phyloP scores from a whole-genome alignment of 116 monocot genomes.

The Papilionanthe hybrid region DNA sequence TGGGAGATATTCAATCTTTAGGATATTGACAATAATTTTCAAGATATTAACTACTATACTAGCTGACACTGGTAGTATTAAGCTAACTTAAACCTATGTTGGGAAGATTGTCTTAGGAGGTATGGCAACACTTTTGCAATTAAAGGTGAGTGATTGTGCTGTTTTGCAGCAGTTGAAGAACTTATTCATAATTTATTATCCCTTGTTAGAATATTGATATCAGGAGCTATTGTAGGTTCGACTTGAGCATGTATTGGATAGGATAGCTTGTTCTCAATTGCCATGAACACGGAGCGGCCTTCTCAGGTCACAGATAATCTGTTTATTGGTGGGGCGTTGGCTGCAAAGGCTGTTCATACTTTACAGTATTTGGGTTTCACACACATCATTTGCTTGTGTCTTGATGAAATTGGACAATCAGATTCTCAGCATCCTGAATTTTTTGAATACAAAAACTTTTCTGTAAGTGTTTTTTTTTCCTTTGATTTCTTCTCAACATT shows the following conservation, averaged over 20 bases:
- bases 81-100: not conserved
- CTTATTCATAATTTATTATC: not conserved
- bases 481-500: not conserved
- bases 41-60: not conserved
- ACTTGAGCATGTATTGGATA: constrained; percentile 94
- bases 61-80: not conserved
- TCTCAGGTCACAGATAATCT: constrained; percentile 59
- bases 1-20: too few species aligned
- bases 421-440: constrained; percentile 77
- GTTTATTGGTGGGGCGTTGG: constrained; percentile 91
- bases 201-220: not conserved
- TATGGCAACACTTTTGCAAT: not conserved
- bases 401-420: constrained; percentile 95
- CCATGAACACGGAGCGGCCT: constrained; percentile 79
- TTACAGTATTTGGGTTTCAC: constrained; percentile 83
- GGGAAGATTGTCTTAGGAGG: not conserved
- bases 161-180: not conserved
- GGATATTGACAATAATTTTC: too few species aligned
- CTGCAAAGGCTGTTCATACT: constrained; percentile 79
- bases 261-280: constrained; percentile 81
- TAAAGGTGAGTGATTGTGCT: not conserved
- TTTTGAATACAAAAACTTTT: constrained; percentile 20
- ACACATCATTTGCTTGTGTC: constrained; percentile 83
- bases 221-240: constrained; percentile 53
- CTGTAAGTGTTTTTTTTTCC: constrained; percentile 21